Evolutionary conservation across 352 stramenopile species (phyloP).

Genomic region (Phytopythium vexans): DNA sequence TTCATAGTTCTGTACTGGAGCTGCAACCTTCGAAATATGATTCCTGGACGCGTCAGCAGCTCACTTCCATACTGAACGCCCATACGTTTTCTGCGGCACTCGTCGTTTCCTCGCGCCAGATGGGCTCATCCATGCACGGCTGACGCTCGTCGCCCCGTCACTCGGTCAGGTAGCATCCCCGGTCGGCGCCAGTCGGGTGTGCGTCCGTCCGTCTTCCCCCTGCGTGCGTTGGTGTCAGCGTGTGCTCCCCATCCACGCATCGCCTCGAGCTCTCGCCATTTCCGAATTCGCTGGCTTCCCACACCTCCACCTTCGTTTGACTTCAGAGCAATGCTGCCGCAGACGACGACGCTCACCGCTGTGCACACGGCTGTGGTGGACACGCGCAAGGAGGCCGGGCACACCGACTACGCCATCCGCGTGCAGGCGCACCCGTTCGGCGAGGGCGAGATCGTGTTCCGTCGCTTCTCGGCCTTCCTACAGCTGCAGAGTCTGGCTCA

Average conservation of each 20-base stretch:
- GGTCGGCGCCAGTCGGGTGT: too few relatives aligned
- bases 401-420: conserved; percentile 86
- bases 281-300: neutral
- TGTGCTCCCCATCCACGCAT: neutral
- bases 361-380: conserved; percentile 66
- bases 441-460: conserved; percentile 69
- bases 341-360: conserved; percentile 38
- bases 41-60: too few relatives aligned
- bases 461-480: conserved; percentile 83
- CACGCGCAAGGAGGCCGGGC: conserved; percentile 66
- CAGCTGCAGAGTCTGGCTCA: conserved; percentile 73
- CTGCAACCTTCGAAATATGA: too few relatives aligned
- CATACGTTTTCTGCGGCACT: too few relatives aligned
- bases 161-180: too few relatives aligned
- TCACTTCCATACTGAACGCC: too few relatives aligned
- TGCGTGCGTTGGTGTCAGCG: too few relatives aligned
- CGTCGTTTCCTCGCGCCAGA: too few relatives aligned
- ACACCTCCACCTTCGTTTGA: neutral
- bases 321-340: conserved; percentile 25
- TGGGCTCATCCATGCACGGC: too few relatives aligned
- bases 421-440: conserved; percentile 61
- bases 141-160: too few relatives aligned
- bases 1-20: too few relatives aligned
- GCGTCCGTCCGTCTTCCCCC: too few relatives aligned
- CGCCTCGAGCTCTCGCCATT: neutral